Base-by-base conservation (phyloP, 1,284 basidiomycete genomes). In the Papiliotrema laurentii region DNA sequence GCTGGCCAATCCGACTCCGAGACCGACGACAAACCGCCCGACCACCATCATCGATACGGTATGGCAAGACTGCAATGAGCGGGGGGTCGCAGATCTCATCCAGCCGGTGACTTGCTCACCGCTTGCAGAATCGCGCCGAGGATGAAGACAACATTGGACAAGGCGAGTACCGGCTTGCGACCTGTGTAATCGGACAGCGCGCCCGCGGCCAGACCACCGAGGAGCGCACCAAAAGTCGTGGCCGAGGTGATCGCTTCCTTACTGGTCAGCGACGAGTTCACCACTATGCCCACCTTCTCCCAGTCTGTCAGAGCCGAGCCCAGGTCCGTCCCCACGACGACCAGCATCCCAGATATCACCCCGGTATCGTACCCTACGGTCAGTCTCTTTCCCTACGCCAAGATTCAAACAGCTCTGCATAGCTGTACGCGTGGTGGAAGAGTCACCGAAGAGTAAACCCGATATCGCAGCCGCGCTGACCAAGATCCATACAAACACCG, bases 211-310 rank as follows among this genome's bases (percentile, higher is more conserved):
- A 89, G 76, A 33, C 85, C 84, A 16, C 86, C 87, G 2, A 89
- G 49, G 2, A 90, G 77, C 0, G 87, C 87, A 9, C 85, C 86
- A 22, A 89, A 76, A 0, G 87, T 89, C 0, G 87, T 90, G 0
- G 86, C 77, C 1, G 86, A 85, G 0, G 87, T 89, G 61, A 89
- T 87, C 37, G 86, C 77, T 78, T 88, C 86, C 84, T 86, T 10
- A 9, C 49, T 10, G 43, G 45, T 28, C 37, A 36, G 48, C 19
- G 38, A 14, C 19, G 36, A 4, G 34, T 22, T 24, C 43, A 16
- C 31, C 43, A 27, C 14, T 9, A 37, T 16, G 22, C 68, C 40
- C 46, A 81, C 84, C 76, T 87, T 86, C 69, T 88, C 82, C 36
- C 78, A 75, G 55, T 82, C 77, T 0, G 82, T 81, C 11, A 89